Percentiles rank a stretch among this genome's conserved stretches.
Evolutionary conservation across 331 rosid species (phyloP).

Genomic region (Stylosanthes scabra): DNA sequence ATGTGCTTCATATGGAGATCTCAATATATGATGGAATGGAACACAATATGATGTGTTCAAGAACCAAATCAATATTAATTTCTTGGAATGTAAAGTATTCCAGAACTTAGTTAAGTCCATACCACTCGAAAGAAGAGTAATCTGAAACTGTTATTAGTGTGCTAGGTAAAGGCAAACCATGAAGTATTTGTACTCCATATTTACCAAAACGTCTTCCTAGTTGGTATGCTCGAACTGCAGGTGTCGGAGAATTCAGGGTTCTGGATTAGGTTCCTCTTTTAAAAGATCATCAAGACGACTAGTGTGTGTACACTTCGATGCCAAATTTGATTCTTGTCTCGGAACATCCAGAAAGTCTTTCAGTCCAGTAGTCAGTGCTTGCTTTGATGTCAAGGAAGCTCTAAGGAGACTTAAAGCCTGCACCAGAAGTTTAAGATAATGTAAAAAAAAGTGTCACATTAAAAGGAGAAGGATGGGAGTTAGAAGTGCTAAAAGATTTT

Average conservation of each 20-base stretch:
- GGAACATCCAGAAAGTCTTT: conserved; percentile 29
- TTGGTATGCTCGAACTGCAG: conserved; percentile 3
- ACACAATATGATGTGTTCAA: neutral
- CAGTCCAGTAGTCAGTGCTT: conserved; percentile 32
- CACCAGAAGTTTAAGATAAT: conserved; percentile 9
- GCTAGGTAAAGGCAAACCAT: conserved; percentile 10
- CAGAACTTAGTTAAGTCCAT: neutral
- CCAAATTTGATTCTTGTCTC: conserved; percentile 30
- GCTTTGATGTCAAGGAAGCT: conserved; percentile 39
- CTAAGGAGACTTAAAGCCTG: conserved; percentile 38
- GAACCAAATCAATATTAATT: neutral
- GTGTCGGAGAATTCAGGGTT: neutral
- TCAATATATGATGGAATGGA: neutral
- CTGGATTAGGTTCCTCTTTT: conserved; percentile 28
- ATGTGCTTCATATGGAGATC: neutral
- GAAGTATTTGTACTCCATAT: neutral
- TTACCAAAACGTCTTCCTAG: neutral
- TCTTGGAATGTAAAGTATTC: neutral
- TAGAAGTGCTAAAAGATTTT: neutral
- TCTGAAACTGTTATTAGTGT: neutral
- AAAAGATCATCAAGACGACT: conserved; percentile 22
- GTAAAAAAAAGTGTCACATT: neutral
- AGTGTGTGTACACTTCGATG: conserved; percentile 31
- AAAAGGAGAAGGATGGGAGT: neutral
- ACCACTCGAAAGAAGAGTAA: neutral